Base-by-base conservation (phyloP, 2,329 filamentous ascomycete species). In the Myotisia sp. region DNA sequence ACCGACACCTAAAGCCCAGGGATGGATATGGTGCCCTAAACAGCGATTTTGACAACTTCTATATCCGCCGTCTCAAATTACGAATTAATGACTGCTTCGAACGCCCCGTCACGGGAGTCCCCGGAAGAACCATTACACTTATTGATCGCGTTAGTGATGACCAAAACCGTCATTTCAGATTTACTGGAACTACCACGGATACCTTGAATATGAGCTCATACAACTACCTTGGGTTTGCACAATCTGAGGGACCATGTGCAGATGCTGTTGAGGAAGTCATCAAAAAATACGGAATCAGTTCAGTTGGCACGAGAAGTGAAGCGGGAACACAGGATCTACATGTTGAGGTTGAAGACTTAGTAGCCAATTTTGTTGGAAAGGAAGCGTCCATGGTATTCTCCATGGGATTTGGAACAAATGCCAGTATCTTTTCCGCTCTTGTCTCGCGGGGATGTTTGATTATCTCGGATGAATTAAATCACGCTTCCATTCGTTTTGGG, bases 161-260 rank as follows among this genome's bases (percentile, higher is more conserved):
- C 54, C 85, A 83, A 66, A 98, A 98, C 62, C 71, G 79, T 50
- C 78, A 79, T 38, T 98, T 93, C 65, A 74, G 81, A 54, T 76
- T 85, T 58, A 86, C 82, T 2, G 90, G 90, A 38, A 92, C 84
- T 30, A 79, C 74, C 39, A 95, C 87, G 1, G 84, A 98, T 59
- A 95, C 90, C 0, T 66, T 98, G 49, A 98, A 98, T 62, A 80
- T 98, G 79, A 94, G 87, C 64, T 98, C 90, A 1, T 98, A 98
- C 70, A 98, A 98, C 61, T 98, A 98, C 55, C 80, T 98, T 16
- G 90, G 90, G 27, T 98, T 98, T 50, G 90, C 90, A 33, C 90
- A 98, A 58, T 94, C 90, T 0, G 86, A 95, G 45, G 90, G 90
- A 7, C 87, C 90, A 26, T 98, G 90, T 53, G 90, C 90, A 29